Evolutionary conservation across 2,329 filamentous ascomycete species (phyloP).

Genomic region (Myriosclerotinia scirpicola): DNA sequence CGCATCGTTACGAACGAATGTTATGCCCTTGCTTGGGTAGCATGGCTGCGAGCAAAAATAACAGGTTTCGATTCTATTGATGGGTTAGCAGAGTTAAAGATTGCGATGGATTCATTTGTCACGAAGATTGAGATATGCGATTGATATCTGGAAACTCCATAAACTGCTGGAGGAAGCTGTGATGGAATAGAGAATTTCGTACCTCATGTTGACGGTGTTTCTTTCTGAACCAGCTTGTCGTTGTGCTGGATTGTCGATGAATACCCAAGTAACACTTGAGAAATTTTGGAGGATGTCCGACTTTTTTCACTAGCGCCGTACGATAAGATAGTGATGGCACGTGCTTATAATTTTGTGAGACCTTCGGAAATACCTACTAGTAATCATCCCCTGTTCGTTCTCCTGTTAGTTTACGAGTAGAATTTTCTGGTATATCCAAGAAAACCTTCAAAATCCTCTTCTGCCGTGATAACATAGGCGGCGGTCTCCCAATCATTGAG

Average conservation of each 20-base stretch:
- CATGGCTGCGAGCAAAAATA: conserved; percentile 70
- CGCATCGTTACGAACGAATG: conserved; percentile 44
- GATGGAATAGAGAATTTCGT: background rate
- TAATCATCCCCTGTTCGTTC: background rate
- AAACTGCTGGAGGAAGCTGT: background rate
- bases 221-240: conserved; percentile 22
- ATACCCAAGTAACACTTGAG: conserved; percentile 9
- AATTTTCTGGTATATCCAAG: background rate
- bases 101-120: conserved; percentile 3
- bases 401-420: too few species aligned
- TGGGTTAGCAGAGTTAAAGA: conserved; percentile 9
- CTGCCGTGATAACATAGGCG: background rate
- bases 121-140: background rate
- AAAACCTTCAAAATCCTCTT: background rate
- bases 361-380: background rate
- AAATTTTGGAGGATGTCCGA: conserved; percentile 24
- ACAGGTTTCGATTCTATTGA: conserved; percentile 29
- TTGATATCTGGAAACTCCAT: background rate
- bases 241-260: conserved; percentile 16
- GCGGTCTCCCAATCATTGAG: background rate
- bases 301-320: conserved; percentile 22
- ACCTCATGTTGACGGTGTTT: conserved; percentile 25
- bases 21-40: conserved; percentile 62
- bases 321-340: conserved; percentile 24
- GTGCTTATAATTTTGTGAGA: conserved; percentile 10